Evolutionary conservation across 225 moss, liverwort and hornwort species (phyloP).

Genomic region (Takakia lepidozioides): DNA sequence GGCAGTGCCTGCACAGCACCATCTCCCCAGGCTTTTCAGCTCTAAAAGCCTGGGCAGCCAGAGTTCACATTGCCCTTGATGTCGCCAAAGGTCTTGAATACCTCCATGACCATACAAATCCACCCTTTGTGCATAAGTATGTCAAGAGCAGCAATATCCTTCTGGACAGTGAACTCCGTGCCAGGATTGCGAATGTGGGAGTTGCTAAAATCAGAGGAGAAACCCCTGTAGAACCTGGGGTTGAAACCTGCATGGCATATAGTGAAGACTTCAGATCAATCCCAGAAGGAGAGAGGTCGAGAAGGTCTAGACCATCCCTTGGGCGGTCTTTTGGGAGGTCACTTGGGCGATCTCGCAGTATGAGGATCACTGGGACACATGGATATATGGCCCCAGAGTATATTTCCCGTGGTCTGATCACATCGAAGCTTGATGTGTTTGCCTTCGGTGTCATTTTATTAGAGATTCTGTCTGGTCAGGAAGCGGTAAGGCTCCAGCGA

Average conservation of each 20-base stretch:
- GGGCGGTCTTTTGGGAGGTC: constrained; percentile 15
- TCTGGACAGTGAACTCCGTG: constrained; percentile 61
- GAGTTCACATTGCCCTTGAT: constrained; percentile 71
- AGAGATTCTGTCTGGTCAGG: constrained; percentile 86
- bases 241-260: too few relatives aligned
- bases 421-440: constrained; percentile 70
- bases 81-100: constrained; percentile 87
- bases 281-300: neutral
- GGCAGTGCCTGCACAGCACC: constrained; percentile 62
- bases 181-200: constrained; percentile 67
- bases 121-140: constrained; percentile 71
- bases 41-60: constrained; percentile 52
- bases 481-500: constrained; percentile 47
- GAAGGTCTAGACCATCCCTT: constrained; percentile 5
- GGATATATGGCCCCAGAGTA: constrained; percentile 99
- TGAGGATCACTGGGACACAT: constrained; percentile 73
- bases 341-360: constrained; percentile 56
- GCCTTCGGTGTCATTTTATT: constrained; percentile 75
- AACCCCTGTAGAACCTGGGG: constrained; percentile 9
- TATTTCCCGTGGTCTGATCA: constrained; percentile 38
- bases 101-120: constrained; percentile 57
- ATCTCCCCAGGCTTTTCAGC: constrained; percentile 45
- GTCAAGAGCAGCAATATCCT: constrained; percentile 75
- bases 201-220: constrained; percentile 71
- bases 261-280: too few relatives aligned